Evolutionary conservation across 1,284 basidiomycete species (phyloP).

Genomic region (Porodaedalea pini): DNA sequence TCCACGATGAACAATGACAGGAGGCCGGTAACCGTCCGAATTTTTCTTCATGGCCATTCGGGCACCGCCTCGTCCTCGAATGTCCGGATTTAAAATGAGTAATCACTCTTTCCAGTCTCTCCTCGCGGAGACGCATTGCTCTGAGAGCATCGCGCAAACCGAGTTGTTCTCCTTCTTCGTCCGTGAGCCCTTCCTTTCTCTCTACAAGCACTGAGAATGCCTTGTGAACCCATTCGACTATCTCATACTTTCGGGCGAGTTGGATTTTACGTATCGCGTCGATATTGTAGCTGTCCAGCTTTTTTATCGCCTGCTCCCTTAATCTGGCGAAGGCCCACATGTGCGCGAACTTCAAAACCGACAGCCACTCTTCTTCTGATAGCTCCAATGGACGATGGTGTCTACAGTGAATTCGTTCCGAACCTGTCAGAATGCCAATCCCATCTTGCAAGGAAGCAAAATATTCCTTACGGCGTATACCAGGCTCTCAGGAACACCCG

Average conservation of each 20-base stretch:
- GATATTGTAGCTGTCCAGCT: neutral
- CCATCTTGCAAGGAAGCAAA: too few species aligned
- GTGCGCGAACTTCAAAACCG: conserved; percentile 3
- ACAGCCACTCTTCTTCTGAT: neutral
- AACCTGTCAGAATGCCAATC: neutral
- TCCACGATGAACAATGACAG: too few species aligned
- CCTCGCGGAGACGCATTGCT: neutral
- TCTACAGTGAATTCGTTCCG: too few species aligned
- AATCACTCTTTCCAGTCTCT: neutral
- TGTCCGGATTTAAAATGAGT: neutral
- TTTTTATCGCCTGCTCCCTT: neutral
- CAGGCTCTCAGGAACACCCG: neutral
- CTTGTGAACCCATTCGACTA: neutral
- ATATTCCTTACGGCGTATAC: conserved; percentile 7
- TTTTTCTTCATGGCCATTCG: neutral
- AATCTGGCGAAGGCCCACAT: conserved; percentile 5
- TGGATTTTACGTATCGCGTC: neutral
- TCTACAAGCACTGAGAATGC: neutral
- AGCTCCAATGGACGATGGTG: too few species aligned
- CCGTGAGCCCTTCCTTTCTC: conserved; percentile 1
- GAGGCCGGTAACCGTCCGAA: too few species aligned
- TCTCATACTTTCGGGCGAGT: conserved; percentile 3
- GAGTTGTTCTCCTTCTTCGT: conserved; percentile 1
- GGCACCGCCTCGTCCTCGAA: neutral
- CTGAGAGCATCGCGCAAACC: conserved; percentile 2